Conservation (phyloP, 306 rosid species). For the Bauhinia variegata region DNA sequence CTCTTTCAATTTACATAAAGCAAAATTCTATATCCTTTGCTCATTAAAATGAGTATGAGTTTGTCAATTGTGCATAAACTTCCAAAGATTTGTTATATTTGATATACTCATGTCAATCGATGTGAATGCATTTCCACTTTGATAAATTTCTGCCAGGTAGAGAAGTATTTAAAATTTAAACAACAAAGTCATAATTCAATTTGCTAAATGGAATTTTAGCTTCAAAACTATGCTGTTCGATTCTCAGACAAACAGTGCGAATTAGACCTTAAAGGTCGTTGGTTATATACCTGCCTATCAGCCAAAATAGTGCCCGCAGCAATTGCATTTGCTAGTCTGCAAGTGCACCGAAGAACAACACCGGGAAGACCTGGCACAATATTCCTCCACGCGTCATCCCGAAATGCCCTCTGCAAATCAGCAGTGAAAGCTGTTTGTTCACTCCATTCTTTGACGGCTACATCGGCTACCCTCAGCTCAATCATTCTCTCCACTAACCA, state of each 20-base stretch:
- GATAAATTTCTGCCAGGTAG: background rate
- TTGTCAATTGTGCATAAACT: no score
- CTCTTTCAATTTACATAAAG: no score
- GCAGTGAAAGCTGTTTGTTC: constrained; percentile 71
- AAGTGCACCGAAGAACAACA: constrained; percentile 79
- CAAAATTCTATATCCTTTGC: no score
- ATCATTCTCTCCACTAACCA: constrained; percentile 97
- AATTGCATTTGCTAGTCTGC: constrained; percentile 75
- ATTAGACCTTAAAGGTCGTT: no score
- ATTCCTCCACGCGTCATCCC: constrained; percentile 84
- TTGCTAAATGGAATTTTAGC: no score
- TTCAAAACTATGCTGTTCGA: background rate
- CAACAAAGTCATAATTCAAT: no score
- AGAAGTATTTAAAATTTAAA: no score
- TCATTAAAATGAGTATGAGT: no score
- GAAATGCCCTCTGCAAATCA: constrained; percentile 80
- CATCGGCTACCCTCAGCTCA: constrained; percentile 83
- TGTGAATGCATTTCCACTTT: no score
- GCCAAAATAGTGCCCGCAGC: constrained; percentile 76
- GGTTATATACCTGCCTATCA: constrained; percentile 59
- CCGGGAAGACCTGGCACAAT: constrained; percentile 89
- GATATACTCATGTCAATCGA: no score
- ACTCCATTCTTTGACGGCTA: constrained; percentile 83
- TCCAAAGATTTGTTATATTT: no score
- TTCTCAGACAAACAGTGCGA: background rate